These are phyloP conservation scores for Tuctoria greenei DNA, from an alignment of 176 grass and related monocot genomes.

Conservation along the genomic window DNA sequence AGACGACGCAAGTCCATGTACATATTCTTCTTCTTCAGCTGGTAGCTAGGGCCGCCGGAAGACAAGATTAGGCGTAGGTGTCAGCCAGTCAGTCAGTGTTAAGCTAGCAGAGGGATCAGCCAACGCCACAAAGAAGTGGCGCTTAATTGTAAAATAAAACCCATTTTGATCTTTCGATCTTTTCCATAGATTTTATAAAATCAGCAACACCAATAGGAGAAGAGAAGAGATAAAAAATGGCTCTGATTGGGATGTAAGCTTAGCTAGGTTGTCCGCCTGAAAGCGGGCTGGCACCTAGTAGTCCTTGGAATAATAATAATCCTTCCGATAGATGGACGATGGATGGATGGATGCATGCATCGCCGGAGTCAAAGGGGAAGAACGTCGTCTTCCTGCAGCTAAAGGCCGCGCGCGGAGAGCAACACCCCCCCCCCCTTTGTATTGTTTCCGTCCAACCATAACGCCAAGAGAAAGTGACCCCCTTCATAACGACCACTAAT, in stretches of 20 bases:
- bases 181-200: background rate
- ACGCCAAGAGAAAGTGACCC: constrained; percentile 33
- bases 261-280: constrained; percentile 41
- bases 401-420: constrained; percentile 27
- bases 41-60: constrained; percentile 33
- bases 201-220: constrained; percentile 14
- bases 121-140: constrained; percentile 57
- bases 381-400: constrained; percentile 29
- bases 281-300: constrained; percentile 50
- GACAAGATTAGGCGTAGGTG: constrained; percentile 23
- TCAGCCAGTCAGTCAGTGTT: constrained; percentile 8
- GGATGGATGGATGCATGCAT: constrained; percentile 1
- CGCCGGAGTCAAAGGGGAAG: constrained; percentile 27
- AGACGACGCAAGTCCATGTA: constrained; percentile 24
- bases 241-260: constrained; percentile 49
- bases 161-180: constrained; percentile 34
- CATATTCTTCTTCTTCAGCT: constrained; percentile 53
- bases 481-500: constrained; percentile 12
- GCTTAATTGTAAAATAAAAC: constrained; percentile 40
- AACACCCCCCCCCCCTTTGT: constrained; percentile 42
- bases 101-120: constrained; percentile 30
- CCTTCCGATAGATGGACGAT: background rate
- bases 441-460: constrained; percentile 50
- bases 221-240: background rate
- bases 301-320: constrained; percentile 21